These are phyloP conservation scores for Fusarium guadeloupense DNA, from an alignment of 2,329 filamentous ascomycete genomes.

Conservation along the genomic window DNA sequence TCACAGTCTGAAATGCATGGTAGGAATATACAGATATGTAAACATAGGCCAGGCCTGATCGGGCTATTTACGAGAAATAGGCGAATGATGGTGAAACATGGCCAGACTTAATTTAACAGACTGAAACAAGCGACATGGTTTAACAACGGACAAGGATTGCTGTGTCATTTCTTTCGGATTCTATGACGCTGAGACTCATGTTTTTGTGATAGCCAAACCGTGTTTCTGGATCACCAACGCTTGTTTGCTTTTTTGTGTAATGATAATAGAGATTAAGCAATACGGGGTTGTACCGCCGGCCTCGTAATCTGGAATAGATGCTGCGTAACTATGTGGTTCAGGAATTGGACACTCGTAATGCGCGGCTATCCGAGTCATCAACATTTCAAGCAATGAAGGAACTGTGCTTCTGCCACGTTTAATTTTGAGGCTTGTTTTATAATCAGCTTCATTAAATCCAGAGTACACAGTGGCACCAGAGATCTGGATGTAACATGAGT, in stretches of 20 bases:
- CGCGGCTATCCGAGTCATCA: background rate
- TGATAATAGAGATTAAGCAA: constrained; percentile 2
- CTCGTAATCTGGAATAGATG: background rate
- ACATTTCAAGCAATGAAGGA: background rate
- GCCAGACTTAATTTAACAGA: background rate
- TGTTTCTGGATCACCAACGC: constrained; percentile 6
- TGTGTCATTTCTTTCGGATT: constrained; percentile 5
- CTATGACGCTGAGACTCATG: constrained; percentile 22
- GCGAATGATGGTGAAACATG: background rate
- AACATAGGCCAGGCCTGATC: background rate
- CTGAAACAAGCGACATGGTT: constrained; percentile 9
- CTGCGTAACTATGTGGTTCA: background rate
- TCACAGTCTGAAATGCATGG: background rate
- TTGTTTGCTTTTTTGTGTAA: constrained; percentile 8
- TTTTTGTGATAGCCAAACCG: background rate
- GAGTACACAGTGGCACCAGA: too few species aligned
- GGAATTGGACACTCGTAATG: background rate
- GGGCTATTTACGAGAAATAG: background rate
- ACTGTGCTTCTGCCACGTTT: too few species aligned
- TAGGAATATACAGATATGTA: background rate
- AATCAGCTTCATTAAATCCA: too few species aligned
- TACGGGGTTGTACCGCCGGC: constrained; percentile 7
- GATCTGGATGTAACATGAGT: too few species aligned
- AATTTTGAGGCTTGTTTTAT: too few species aligned
- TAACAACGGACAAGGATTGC: background rate